Evolutionary conservation across 495 filamentous ascomycete species (phyloP), one percentile per base, ranked within the genome.

Genomic region (Apodospora peruviana): DNA sequence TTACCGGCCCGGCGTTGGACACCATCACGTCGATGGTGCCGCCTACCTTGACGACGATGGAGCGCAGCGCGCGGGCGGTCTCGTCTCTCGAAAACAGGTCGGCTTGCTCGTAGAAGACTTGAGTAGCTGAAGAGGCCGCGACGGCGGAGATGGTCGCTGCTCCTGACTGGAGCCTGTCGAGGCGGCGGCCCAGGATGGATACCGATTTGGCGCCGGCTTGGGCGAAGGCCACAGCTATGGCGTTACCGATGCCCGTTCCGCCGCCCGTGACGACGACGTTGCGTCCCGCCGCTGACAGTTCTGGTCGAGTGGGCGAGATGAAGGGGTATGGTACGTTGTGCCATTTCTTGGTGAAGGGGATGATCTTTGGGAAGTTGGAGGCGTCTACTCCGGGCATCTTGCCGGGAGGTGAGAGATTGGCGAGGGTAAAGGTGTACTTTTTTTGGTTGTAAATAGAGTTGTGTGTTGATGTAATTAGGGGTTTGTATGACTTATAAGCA

Each of bases 211-310:
- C 69, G 34, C 71, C 75, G 4, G 71, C 65, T 38, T 55, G 38
- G 18, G 60, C 56, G 25, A 65, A 61, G 18, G 44, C 36, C n/a
- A 22, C 23, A n/a, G 65, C 57, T 4, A 63, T 64, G n/a, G 38
- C 52, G 0, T 25, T 24, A 19, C 68, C 66, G 44, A 71, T 62
- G 8, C 68, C 68, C 10, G 59, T 55, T 0, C 59, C 66, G 27
- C 62, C 75, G 4, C 76, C 76, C 1, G 74, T 72, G 16, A 80
- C 61, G 20, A 77, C 51, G 3, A 77, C 59, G 8, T 48, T 65
- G 41, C 72, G 74, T 2, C 67, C 67, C 0, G 47, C 43, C 7
- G 60, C 55, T 19, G 57, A 64, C 8, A 77, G 57, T 44, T 74
- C 64, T 0, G 69, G 61, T 0, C 62, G 62, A 2, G 57, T 29